These are phyloP conservation scores for Serendipita sp. DNA, from an alignment of 768 basidiomycete genomes.

Conservation along the genomic window DNA sequence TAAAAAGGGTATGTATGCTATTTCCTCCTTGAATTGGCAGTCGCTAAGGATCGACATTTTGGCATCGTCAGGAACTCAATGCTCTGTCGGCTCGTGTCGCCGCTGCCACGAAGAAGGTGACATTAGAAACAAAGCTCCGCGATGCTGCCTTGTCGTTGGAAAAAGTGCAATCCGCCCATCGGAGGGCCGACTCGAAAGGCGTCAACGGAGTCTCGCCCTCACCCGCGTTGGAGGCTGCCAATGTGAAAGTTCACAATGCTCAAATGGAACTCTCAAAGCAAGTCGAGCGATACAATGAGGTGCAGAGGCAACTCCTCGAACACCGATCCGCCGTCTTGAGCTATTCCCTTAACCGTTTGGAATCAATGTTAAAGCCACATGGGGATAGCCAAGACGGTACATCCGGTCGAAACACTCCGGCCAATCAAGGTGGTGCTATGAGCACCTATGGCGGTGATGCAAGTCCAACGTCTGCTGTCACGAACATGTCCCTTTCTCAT, in stretches of 20 bases:
- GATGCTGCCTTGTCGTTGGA: conserved; percentile 68
- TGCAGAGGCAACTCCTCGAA: conserved; percentile 51
- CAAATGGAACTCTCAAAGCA: conserved; percentile 59
- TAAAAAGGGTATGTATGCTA: conserved; percentile 42
- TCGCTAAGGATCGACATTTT: neutral
- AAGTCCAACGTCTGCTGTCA: conserved; percentile 23
- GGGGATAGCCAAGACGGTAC: conserved; percentile 6
- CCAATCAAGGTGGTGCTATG: neutral
- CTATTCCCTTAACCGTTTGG: conserved; percentile 49
- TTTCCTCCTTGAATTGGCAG: conserved; percentile 5
- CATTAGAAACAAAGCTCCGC: conserved; percentile 73
- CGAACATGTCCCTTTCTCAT: conserved; percentile 26
- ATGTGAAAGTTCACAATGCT: conserved; percentile 48
- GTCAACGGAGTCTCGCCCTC: conserved; percentile 23
- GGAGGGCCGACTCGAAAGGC: conserved; percentile 41
- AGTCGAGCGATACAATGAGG: conserved; percentile 46
- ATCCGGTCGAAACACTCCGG: conserved; percentile 9
- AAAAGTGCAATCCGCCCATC: conserved; percentile 43
- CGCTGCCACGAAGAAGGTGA: conserved; percentile 57
- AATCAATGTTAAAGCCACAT: conserved; percentile 25
- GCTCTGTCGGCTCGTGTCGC: conserved; percentile 47
- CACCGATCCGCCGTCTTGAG: conserved; percentile 75
- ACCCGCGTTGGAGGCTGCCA: conserved; percentile 61
- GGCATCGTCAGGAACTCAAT: conserved; percentile 47
- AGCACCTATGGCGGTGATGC: conserved; percentile 14